Base-by-base conservation (phyloP, 257 asterid genomes). In the Rauvolfia tetraphylla region DNA sequence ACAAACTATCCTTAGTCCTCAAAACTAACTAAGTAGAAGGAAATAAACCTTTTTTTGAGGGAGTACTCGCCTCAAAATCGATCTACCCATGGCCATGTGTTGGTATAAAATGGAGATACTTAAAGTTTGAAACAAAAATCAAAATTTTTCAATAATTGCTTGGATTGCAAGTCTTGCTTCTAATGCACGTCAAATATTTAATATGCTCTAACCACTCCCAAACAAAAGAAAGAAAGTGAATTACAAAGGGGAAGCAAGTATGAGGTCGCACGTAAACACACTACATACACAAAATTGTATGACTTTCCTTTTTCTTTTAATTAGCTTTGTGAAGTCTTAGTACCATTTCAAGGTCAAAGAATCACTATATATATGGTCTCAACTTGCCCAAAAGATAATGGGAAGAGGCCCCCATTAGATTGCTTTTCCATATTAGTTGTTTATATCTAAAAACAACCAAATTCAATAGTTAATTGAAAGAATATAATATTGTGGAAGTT, bases 291-390 rank as follows among this genome's bases (percentile, higher is more conserved):
- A 8, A 41, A 41, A 41, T 3, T n/a, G 46, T 8, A 41, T 41
- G 4, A 41, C 8, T 41, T 38, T 38, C 10, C 12, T 18, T 39
- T 5, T 0, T 22, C 3, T 2, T 22, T 38, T 23, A 7, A 18
- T 67, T 38, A 23, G 0, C 13, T 51, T 51, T 49, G 22, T 51
- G 0, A 51, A 51, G 22, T 11, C 11, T 46, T 18, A 71, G 31
- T 71, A 20, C 46, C 27, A 49, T 49, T 71, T 46, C 48, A 31
- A 71, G 75, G 48, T 71, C 75, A 31, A 72, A 71, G 63, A 20
- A 18, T 51, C 42, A 71, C 25, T 6, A 44, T 44, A n/a, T n/a
- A n/a, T 1, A 5, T 17, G 3, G 54, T 7, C 44, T 38, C 61
- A 48, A 71, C 58, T 71, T 48, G 75, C n/a, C 44, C 27, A 29